These are phyloP conservation scores for Yamadazyma atmosphaerica DNA, from an alignment of 1,139 yeast species.

Conservation along the genomic window DNA sequence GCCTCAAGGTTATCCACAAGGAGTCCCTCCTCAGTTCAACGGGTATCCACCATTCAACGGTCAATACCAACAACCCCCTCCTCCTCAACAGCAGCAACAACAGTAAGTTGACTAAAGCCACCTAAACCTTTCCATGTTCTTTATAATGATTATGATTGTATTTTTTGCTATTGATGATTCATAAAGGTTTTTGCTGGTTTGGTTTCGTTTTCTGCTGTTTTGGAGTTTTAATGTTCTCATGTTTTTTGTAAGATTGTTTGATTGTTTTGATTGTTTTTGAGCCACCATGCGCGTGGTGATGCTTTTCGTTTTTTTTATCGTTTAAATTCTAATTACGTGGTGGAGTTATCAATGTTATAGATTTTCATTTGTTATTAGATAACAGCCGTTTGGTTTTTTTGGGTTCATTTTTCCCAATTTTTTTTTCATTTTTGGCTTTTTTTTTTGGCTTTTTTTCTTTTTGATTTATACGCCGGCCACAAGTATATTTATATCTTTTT, in stretches of 20 bases:
- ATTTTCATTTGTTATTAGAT: background rate
- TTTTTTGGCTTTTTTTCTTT: background rate
- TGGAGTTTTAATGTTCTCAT: background rate
- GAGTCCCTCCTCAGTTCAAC: conserved; percentile 18
- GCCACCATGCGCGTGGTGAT: too few species aligned
- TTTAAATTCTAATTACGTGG: too few species aligned
- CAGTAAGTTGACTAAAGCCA: too few species aligned
- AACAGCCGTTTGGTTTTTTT: background rate
- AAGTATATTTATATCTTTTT: too few species aligned
- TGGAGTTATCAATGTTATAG: too few species aligned
- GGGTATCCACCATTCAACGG: conserved; percentile 25
- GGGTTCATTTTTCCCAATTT: background rate
- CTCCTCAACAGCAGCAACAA: conserved; percentile 14
- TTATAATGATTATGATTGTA: too few species aligned
- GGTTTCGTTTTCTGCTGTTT: too few species aligned
- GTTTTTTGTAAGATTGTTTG: background rate
- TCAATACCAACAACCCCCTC: conserved; percentile 13
- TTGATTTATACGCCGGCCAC: background rate
- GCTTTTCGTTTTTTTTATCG: too few species aligned
- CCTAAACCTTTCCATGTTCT: too few species aligned
- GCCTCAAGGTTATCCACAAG: conserved; percentile 16
- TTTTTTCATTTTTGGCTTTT: conserved; percentile 1
- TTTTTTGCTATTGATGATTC: too few species aligned
- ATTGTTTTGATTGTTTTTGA: background rate
- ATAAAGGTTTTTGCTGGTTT: too few species aligned